Base-by-base conservation (phyloP, 345 rosid genomes). In the Conringia planisiliqua region DNA sequence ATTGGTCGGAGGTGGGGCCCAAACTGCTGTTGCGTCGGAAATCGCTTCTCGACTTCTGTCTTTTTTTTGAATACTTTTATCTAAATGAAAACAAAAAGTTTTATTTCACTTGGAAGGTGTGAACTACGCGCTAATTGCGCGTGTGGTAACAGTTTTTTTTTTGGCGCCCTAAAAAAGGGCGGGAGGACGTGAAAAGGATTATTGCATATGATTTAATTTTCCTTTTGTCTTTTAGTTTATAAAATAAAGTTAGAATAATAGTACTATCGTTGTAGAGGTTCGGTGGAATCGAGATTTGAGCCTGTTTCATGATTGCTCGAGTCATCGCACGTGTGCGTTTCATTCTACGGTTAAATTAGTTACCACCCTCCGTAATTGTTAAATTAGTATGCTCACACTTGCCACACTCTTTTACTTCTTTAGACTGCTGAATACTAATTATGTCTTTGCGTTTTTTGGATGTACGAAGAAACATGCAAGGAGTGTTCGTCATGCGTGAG, bases 121-220 rank as follows among this genome's bases (percentile, higher is more conserved):
- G 16, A 5, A 7, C 7, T 61, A 71, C 52, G 51, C 62, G 62
- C 52, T 32, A 48, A 10, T 5, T 27, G 14, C 38, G 68, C 68
- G 68, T 71, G 42, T 14, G 50, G 3, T 3, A 62, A 52, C 70
- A 63, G 55, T 51, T 71, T 13, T 29, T 52, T 43, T 46, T 54
- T 73, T 59, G 77, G 70, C 77, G 77, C 77, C 77, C 36, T 72
- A 5, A 63, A 2, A 63, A 54, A 30, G 70, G 77, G 71, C 77
- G 77, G 77, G 77, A 73, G 77, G 64, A 54, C 64, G 77, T 63
- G 63, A 52, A 9, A 26, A 52, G 12, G 9, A 27, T 40, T 22
- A 42, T 63, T 52, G 70, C 70, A 36, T 54, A 52, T 20, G 6
- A 32, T 51, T 62, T 62, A 17, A 11, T 48, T 29, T 26, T 1